These are phyloP conservation scores for Mycena maculata DNA, from an alignment of 768 basidiomycete genomes.

Conservation along the genomic window DNA sequence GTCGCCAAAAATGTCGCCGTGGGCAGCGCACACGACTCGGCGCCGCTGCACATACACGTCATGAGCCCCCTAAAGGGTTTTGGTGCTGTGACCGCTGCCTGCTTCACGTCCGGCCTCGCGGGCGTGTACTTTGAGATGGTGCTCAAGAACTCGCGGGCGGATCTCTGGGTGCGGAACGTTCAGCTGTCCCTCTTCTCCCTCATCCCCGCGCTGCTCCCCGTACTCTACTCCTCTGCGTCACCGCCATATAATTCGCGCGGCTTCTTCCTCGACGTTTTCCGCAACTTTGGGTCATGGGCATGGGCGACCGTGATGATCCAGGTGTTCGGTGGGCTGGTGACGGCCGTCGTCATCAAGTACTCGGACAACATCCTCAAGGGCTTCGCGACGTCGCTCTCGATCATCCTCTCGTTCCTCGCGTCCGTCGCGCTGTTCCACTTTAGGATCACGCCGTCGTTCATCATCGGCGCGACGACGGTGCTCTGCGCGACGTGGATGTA, in stretches of 20 bases:
- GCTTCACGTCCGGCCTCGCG: conserved; percentile 90
- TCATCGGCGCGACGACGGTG: conserved; percentile 88
- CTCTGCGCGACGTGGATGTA: conserved; percentile 94
- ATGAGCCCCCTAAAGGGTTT: conserved; percentile 90
- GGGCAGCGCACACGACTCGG: conserved; percentile 76
- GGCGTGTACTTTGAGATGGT: conserved; percentile 97
- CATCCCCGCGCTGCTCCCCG: conserved; percentile 86
- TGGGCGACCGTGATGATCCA: conserved; percentile 93
- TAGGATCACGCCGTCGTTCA: conserved; percentile 85
- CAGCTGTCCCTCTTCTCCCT: conserved; percentile 92
- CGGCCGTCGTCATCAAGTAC: conserved; percentile 97
- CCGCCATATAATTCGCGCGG: conserved; percentile 56
- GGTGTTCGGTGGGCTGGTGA: conserved; percentile 93
- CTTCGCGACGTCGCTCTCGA: conserved; percentile 96
- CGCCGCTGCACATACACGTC: conserved; percentile 68
- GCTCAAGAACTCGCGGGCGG: conserved; percentile 83
- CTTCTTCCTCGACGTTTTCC: conserved; percentile 72
- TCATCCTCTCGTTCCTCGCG: conserved; percentile 94
- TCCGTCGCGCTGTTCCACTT: conserved; percentile 94
- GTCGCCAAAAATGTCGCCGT: conserved; percentile 55
- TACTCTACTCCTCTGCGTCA: conserved; percentile 62
- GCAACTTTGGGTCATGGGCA: conserved; percentile 93
- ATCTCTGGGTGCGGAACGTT: conserved; percentile 92
- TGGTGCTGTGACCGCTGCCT: conserved; percentile 84
- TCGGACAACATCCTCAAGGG: conserved; percentile 96